These are phyloP conservation scores for Spongiforma sp. DNA, from an alignment of 1,284 basidiomycete species.

Conservation along the genomic window DNA sequence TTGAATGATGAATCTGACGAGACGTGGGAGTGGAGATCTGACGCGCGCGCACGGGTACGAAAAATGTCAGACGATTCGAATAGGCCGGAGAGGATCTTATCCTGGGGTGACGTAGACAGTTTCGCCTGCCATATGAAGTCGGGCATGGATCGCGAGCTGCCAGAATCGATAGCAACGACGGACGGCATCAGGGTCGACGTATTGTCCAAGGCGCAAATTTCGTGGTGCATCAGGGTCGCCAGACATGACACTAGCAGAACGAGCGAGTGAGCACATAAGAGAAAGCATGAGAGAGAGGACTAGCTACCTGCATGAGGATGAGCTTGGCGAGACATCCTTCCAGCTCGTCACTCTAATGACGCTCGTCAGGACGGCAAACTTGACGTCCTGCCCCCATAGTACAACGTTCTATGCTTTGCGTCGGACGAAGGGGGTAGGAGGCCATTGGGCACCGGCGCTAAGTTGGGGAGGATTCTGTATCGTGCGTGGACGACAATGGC, in stretches of 20 bases:
- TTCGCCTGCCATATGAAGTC: constrained; percentile 63
- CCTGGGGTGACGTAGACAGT: constrained; percentile 67
- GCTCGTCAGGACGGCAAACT: no score
- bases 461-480: constrained; percentile 48
- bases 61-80: constrained; percentile 59
- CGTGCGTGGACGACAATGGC: background rate
- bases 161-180: constrained; percentile 73
- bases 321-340: constrained; percentile 68
- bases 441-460: constrained; percentile 50
- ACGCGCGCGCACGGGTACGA: constrained; percentile 53
- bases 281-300: background rate
- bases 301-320: constrained; percentile 68
- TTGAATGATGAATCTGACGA: constrained; percentile 37
- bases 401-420: no score
- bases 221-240: constrained; percentile 56
- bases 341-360: no score
- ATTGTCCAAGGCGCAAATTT: constrained; percentile 74
- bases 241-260: constrained; percentile 45
- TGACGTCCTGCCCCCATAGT: no score
- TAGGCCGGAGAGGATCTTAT: constrained; percentile 68
- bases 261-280: background rate
- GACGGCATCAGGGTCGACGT: constrained; percentile 66
- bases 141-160: constrained; percentile 66
- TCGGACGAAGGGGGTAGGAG: no score
- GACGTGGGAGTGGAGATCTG: constrained; percentile 49